A percentile compares a stretch with the other conserved stretches of the same genome.
Evolutionary conservation across 768 basidiomycete species (phyloP).

Genomic region (Psilocybe subaeruginosa): DNA sequence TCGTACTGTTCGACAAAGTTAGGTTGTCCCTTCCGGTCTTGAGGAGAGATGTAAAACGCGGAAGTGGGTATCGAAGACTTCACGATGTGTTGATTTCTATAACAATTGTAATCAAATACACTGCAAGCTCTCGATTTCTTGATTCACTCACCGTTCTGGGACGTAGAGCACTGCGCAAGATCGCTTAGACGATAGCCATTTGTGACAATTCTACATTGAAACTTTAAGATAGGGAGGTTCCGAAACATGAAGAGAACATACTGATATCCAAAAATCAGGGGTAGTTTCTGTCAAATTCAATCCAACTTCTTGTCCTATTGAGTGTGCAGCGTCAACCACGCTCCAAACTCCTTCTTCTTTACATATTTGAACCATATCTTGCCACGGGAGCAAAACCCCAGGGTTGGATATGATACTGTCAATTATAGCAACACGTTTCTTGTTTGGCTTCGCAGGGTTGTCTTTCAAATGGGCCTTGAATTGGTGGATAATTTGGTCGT

Average conservation of each 20-base stretch:
- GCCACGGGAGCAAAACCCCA: conserved; percentile 75
- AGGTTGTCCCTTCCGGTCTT: conserved; percentile 30
- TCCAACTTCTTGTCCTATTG: conserved; percentile 74
- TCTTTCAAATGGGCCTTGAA: conserved; percentile 44
- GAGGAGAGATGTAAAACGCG: conserved; percentile 50
- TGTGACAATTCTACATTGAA: conserved; percentile 70
- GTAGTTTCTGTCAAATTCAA: conserved; percentile 57
- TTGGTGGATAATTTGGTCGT: conserved; percentile 51
- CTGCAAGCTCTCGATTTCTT: conserved; percentile 11
- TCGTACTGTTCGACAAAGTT: conserved; percentile 57
- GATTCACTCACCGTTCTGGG: conserved; percentile 46
- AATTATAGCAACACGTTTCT: conserved; percentile 62
- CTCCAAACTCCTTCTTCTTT: conserved; percentile 64
- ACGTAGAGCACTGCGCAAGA: conserved; percentile 75
- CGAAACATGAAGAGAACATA: conserved; percentile 30
- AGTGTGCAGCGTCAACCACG: conserved; percentile 83
- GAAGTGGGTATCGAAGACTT: conserved; percentile 63
- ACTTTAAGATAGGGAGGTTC: neutral
- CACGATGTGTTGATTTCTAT: conserved; percentile 67
- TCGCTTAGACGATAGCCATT: conserved; percentile 80
- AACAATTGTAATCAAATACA: neutral
- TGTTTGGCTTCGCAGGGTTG: conserved; percentile 45
- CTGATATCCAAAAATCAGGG: conserved; percentile 84
- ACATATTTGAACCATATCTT: conserved; percentile 69
- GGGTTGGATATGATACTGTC: conserved; percentile 71